Conservation (phyloP, 2,329 filamentous ascomycete genomes). For the Penicillium occitanis region DNA sequence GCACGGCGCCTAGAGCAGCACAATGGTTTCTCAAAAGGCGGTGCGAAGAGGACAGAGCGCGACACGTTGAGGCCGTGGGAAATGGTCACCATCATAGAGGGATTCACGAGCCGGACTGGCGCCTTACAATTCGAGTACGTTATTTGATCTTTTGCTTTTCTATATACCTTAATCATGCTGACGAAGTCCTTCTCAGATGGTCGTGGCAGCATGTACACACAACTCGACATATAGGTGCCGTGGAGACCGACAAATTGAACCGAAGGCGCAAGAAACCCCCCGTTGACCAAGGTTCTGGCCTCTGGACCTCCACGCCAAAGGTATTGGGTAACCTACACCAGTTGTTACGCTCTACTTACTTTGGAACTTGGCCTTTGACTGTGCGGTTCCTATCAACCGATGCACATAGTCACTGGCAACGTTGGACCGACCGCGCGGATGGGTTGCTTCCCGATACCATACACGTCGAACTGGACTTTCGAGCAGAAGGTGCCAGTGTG, state of each 20-base stretch:
- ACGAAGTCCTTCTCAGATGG: constrained; percentile 61
- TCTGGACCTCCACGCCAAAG: constrained; percentile 13
- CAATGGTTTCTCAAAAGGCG: constrained; percentile 80
- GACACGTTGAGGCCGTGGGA: constrained; percentile 78
- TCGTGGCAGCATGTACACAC: constrained; percentile 83
- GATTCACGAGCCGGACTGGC: constrained; percentile 82
- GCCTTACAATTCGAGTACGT: constrained; percentile 91
- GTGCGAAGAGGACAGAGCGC: constrained; percentile 73
- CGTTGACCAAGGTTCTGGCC: constrained; percentile 9
- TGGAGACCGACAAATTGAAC: constrained; percentile 17
- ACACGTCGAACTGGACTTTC: constrained; percentile 55
- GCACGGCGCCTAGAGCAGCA: constrained; percentile 83
- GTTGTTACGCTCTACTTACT: constrained; percentile 75
- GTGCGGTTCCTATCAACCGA: constrained; percentile 75
- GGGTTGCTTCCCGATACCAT: constrained; percentile 52
- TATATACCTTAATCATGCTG: constrained; percentile 2
- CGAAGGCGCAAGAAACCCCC: constrained; percentile 1
- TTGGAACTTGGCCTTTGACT: constrained; percentile 76
- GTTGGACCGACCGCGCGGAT: constrained; percentile 54
- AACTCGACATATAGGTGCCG: constrained; percentile 69
- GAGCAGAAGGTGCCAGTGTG: constrained; percentile 24
- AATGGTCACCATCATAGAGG: constrained; percentile 81
- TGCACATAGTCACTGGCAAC: constrained; percentile 67
- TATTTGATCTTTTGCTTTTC: not conserved
- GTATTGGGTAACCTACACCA: constrained; percentile 74